Evolutionary conservation across 2,329 filamentous ascomycete genomes (phyloP).

Genomic region (Proliferodiscus dingleyae): DNA sequence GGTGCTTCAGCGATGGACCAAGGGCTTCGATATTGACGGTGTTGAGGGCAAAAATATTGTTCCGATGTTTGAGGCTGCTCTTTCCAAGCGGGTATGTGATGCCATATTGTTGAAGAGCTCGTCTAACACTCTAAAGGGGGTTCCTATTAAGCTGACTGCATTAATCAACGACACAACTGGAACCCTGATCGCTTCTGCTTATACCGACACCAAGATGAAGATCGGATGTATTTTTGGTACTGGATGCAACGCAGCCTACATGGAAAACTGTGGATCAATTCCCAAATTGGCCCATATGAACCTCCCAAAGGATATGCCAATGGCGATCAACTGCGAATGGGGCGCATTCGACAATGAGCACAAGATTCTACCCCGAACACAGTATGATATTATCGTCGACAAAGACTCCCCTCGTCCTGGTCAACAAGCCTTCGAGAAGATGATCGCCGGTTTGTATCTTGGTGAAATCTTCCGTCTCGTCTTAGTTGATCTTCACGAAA

Average conservation of each 20-base stretch:
- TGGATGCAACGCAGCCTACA: slow-evolving; percentile 96
- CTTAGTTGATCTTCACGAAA: slow-evolving; percentile 79
- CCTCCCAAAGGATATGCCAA: slow-evolving; percentile 74
- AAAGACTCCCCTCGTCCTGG: slow-evolving; percentile 86
- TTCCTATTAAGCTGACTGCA: slow-evolving; percentile 88
- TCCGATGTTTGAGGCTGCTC: slow-evolving; percentile 75
- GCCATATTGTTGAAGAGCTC: background rate
- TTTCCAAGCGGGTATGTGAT: slow-evolving; percentile 58
- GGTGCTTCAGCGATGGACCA: slow-evolving; percentile 91
- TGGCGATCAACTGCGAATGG: slow-evolving; percentile 98
- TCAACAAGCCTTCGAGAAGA: slow-evolving; percentile 96
- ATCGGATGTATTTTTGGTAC: slow-evolving; percentile 99
- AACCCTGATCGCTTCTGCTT: slow-evolving; percentile 91
- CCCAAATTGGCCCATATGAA: slow-evolving; percentile 93
- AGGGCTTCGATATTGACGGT: slow-evolving; percentile 90
- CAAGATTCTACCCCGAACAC: slow-evolving; percentile 76
- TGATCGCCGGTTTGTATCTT: slow-evolving; percentile 91
- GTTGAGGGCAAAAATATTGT: slow-evolving; percentile 90
- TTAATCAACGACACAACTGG: slow-evolving; percentile 98
- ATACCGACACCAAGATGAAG: slow-evolving; percentile 89
- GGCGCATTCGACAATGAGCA: slow-evolving; percentile 95
- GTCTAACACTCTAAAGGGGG: slow-evolving; percentile 50
- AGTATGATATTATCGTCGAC: slow-evolving; percentile 84
- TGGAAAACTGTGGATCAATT: slow-evolving; percentile 87
- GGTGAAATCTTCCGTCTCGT: slow-evolving; percentile 92